These are phyloP conservation scores for Mortierella alpina DNA, from an alignment of 192 early-diverging fungal species.

Conservation along the genomic window DNA sequence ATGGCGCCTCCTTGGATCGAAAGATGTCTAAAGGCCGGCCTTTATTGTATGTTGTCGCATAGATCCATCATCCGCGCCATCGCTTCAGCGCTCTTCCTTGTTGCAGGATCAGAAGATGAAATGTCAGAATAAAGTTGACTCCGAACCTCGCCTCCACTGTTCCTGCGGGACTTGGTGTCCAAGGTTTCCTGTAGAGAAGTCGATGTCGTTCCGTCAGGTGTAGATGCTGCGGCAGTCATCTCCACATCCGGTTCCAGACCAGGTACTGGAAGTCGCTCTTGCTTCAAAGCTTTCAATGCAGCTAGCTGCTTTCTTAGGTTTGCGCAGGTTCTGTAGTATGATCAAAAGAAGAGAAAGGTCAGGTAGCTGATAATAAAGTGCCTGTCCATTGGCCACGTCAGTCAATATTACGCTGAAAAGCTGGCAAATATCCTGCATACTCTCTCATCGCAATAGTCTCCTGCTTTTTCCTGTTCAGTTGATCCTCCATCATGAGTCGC, in stretches of 20 bases:
- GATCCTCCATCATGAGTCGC: slow-evolving; percentile 72
- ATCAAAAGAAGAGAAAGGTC: too few relatives aligned
- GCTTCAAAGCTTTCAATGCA: slow-evolving; percentile 21
- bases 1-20: too few relatives aligned
- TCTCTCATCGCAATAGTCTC: slow-evolving; percentile 56
- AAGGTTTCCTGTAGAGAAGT: not conserved
- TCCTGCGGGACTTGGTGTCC: too few relatives aligned
- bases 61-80: slow-evolving; percentile 33
- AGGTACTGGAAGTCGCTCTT: slow-evolving; percentile 6
- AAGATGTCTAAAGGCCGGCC: not conserved
- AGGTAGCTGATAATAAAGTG: too few relatives aligned
- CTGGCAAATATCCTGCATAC: slow-evolving; percentile 25
- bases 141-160: too few relatives aligned
- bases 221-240: slow-evolving; percentile 4
- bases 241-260: slow-evolving; percentile 14
- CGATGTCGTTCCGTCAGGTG: not conserved
- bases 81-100: slow-evolving; percentile 3
- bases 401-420: not conserved
- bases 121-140: not conserved
- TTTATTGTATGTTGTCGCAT: slow-evolving; percentile 31
- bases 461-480: slow-evolving; percentile 63
- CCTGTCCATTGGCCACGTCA: too few relatives aligned
- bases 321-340: slow-evolving; percentile 21
- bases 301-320: slow-evolving; percentile 28
- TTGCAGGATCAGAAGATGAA: not conserved